Evolutionary conservation across 257 asterid species (phyloP), one percentile per base, ranked within the genome.

Genomic region (Capsicum baccatum): DNA sequence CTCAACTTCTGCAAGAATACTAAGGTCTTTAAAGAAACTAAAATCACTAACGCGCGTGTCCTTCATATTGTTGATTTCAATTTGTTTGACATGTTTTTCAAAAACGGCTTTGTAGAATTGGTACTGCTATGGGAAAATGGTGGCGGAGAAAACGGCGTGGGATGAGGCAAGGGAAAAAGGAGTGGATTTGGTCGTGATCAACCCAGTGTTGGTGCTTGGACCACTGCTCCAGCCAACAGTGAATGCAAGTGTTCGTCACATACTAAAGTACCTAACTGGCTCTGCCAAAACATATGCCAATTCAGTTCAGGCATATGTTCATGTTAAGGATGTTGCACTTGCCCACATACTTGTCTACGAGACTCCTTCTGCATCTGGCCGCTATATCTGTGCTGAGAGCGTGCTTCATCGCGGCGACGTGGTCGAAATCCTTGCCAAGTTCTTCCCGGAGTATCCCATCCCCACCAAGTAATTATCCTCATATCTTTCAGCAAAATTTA

Each of bases 321-420:
- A 96, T 67, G 98, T 96, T 70, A 91, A 89, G 88, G 98, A 97
- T 62, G 98, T 93, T 2, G 99, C 98, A 2, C 71, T 88, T 86
- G 99, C 99, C 6, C 97, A 97, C 85, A 64, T 97, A 13, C 95
- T 97, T 83, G 86, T 97, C 89, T 97, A 64, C 70, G 98, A 97
- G 88, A 85, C 85, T 8, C 96, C 95, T 2, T 74, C 97, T 0
- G 98, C 98, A 0, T 88, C 97, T 1, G 99, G 99, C 3, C 90
- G 99, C 42, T 85, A 93, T 86, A 86, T 97, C 16, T 94, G 99
- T 5, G 97, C 98, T 0, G 98, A 95, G 89, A 91, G 97, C 37
- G 95, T 92, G 56, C 98, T 97, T 85, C 99, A 97, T 88, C 97
- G 99, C 2, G 98, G 91, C 0, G 98, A 96, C 0, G 94, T 96